Evolutionary conservation across 257 asterid species (phyloP).

Genomic region (Nicotiana noctiflora): DNA sequence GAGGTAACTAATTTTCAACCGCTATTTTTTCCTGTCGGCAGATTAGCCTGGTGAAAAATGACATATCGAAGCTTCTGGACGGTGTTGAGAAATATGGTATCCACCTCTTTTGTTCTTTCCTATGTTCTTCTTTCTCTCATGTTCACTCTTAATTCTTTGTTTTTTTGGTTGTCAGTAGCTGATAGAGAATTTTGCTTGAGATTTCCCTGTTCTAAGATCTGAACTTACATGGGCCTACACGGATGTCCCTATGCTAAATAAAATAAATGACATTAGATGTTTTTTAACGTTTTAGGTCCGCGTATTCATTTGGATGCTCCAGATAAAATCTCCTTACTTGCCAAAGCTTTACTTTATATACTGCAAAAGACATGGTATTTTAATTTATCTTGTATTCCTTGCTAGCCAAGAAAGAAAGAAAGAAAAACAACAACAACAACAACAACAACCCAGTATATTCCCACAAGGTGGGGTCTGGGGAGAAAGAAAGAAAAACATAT

Average conservation of each 20-base stretch:
- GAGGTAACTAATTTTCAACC: background rate
- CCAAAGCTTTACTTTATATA: background rate
- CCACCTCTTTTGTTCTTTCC: background rate
- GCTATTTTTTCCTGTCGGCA: conserved; percentile 23
- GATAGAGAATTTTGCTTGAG: background rate
- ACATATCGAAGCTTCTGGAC: conserved; percentile 79
- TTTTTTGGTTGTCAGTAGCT: background rate
- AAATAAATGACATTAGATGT: background rate
- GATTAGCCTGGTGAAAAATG: conserved; percentile 63
- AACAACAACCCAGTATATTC: too few relatives aligned
- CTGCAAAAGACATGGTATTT: background rate
- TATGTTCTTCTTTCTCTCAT: background rate
- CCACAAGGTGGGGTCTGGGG: too few relatives aligned
- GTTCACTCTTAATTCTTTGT: background rate
- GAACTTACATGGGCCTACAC: background rate
- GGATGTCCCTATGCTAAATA: background rate
- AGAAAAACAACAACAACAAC: too few relatives aligned
- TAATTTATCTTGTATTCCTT: background rate
- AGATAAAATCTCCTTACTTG: background rate
- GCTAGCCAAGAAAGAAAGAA: background rate
- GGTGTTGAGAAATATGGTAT: conserved; percentile 79
- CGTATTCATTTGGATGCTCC: background rate
- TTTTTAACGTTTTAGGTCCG: background rate
- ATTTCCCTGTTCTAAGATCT: background rate
- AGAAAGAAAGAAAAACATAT: background rate